A percentile compares a stretch with the other conserved stretches of the same genome.
Evolutionary conservation across 352 stramenopile species (phyloP).

Genomic region (Globisporangium alternatum): DNA sequence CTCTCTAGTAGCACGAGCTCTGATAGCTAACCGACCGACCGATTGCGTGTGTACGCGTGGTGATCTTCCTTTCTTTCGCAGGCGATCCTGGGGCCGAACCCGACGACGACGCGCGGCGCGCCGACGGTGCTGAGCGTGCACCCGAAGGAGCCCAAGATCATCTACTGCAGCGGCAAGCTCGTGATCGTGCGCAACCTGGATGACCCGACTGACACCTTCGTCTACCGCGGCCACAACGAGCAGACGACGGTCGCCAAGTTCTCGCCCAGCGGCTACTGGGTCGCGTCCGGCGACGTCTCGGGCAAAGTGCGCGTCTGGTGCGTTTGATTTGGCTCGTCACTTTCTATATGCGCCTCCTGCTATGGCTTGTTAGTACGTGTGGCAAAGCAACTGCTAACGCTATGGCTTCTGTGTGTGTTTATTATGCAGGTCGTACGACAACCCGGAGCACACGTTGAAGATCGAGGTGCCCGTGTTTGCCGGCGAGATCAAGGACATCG

Average conservation of each 20-base stretch:
- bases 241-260: slow-evolving; percentile 92
- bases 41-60: slow-evolving; percentile 5
- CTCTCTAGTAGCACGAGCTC: not conserved
- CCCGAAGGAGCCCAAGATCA: slow-evolving; percentile 87
- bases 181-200: slow-evolving; percentile 89
- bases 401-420: not conserved
- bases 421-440: slow-evolving; percentile 86
- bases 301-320: slow-evolving; percentile 94
- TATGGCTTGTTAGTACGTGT: not conserved
- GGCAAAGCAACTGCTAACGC: not conserved
- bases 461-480: slow-evolving; percentile 90
- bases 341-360: not conserved
- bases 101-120: slow-evolving; percentile 67
- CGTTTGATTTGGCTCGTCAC: not conserved
- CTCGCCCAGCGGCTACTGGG: slow-evolving; percentile 93
- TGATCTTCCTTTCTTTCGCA: slow-evolving; percentile 15
- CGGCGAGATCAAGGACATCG: slow-evolving; percentile 92
- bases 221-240: slow-evolving; percentile 95
- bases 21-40: not conserved
- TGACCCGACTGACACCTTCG: slow-evolving; percentile 84
- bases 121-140: slow-evolving; percentile 71
- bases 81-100: slow-evolving; percentile 63
- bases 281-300: slow-evolving; percentile 87
- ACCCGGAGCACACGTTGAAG: slow-evolving; percentile 96
- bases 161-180: slow-evolving; percentile 91